Evolutionary conservation across 768 basidiomycete genomes (phyloP), one percentile per base, ranked within the genome.

Genomic region (Lactifluus rugatus): DNA sequence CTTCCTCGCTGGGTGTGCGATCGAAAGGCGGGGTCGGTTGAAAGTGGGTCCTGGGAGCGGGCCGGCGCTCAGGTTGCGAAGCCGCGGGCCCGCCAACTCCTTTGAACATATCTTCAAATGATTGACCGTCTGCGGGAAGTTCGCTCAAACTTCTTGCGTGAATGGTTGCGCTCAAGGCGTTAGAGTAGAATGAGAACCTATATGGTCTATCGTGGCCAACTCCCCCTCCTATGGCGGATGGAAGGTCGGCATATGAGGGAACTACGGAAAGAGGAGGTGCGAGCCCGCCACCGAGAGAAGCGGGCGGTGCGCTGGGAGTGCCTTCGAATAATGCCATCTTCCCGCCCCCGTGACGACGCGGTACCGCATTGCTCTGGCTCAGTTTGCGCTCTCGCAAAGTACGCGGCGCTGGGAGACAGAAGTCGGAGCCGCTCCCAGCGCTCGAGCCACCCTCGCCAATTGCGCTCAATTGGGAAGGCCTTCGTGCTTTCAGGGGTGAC

Each of bases 141-240:
- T 99, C 96, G 56, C 88, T 84, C 16, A 99, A 73, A 61, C 87
- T 93, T 17, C 93, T 81, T 0, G 96, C 90, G 73, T 98, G 95
- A 48, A 99, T 97, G 1, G 96, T 97, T 0, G 93, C 87, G 2
- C 86, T 83, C 49, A 96, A 75, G 4, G 87, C 80, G 66, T 96
- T 98, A 17, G 92, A 97, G 73, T 98, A 99, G 74, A 98, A 99
- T 0, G 96, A 97, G 74, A 98, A 99, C 46, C 96, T 82, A 68
- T 97, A 98, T 9, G 94, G 95, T 66, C 93, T 78, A 66, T 93
- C 92, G 62, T 93, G 86, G 1, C 71, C 71, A 2, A 62, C 62
- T 14, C 45, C 52, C 0, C 8, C 65, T 54, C 34, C 52, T 31
- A n/a, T 25, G 16, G 49, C 28, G 3, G 51, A 25, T 3, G 62